Base-by-base conservation (phyloP, 208 protist genomes). In the Crithidia sp. region DNA sequence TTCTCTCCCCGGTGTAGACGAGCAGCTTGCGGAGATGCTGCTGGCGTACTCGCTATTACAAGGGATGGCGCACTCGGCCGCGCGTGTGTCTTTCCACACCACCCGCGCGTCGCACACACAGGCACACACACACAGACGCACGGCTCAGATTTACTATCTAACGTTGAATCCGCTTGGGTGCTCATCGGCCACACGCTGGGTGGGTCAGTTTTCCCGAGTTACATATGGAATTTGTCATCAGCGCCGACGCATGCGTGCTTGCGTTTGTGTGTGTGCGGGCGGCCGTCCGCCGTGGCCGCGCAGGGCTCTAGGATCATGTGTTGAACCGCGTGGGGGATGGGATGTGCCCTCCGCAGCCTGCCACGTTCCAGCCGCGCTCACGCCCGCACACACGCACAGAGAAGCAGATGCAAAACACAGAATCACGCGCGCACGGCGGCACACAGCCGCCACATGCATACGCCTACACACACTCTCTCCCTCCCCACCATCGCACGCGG, bases 101-200 rank as follows among this genome's bases (percentile, higher is more conserved):
- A 28, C 28, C 28, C 28, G 28, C 28, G 28, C 28, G 39, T 5
- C 39, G 45, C 57, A 45, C 57, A 45, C 57, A 17, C 14, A 17
- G 6, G 17, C 39, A 45, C 57, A 45, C 57, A 62, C 57, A 45
- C 57, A 94, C 83, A 64, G 95, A 87, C 52, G 85, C 71, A 63
- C 90, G 60, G 56, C 61, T 81, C 95, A 88, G 66, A 72, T 56
- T 37, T 95, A 71, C 43, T 86, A 92, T 60, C 65, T 81, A 76
- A 98, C 81, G 65, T 81, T 83, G 65, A 95, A 85, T 60, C 96
- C 87, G 28, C 94, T 63, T 17, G 92, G 91, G 37, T 89, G 87
- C 63, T 79, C 73, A 62, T 84, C 79, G 67, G 41, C 56, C 67
- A 71, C 67, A 36, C 45, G 28, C 28, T 17, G 28, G 56, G 47